Conservation (phyloP, 2,329 filamentous ascomycete species). For the Teratosphaeria epicoccoides region DNA sequence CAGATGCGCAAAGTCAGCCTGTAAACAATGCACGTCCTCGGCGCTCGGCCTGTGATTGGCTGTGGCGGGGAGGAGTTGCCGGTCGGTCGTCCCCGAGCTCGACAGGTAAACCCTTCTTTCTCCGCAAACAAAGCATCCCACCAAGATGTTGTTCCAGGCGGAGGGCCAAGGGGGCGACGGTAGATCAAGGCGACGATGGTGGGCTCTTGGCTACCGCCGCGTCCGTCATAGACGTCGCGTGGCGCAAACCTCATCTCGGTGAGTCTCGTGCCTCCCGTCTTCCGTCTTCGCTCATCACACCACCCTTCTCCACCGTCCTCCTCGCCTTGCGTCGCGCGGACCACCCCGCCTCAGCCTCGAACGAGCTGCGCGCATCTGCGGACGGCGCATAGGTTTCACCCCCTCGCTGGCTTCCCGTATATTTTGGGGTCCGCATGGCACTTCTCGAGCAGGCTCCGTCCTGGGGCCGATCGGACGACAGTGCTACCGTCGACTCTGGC, state of each 20-base stretch:
- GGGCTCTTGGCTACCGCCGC: neutral
- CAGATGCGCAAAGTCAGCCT: neutral
- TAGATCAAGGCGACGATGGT: neutral
- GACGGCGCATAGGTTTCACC: neutral
- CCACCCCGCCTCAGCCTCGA: neutral
- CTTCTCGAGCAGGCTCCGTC: conserved; percentile 7
- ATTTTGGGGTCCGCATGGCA: neutral
- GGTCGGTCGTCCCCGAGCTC: neutral
- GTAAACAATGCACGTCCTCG: neutral
- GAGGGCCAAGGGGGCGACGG: too few species aligned
- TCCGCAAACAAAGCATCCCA: neutral
- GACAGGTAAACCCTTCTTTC: neutral
- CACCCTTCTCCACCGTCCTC: neutral
- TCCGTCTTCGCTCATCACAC: neutral
- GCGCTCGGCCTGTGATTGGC: neutral
- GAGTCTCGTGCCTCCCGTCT: neutral
- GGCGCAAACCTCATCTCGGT: neutral
- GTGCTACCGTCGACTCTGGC: conserved; percentile 7
- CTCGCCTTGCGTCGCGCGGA: neutral
- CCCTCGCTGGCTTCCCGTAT: neutral
- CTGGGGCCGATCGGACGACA: conserved; percentile 9
- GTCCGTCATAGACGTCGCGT: neutral
- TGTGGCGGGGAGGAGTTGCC: neutral
- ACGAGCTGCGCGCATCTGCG: neutral
- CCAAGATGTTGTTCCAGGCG: neutral